Percentiles rank a stretch among this genome's conserved stretches.
phyloP scores from a whole-genome alignment of 495 filamentous ascomycete genomes.

The Aspergillus homomorphus region DNA sequence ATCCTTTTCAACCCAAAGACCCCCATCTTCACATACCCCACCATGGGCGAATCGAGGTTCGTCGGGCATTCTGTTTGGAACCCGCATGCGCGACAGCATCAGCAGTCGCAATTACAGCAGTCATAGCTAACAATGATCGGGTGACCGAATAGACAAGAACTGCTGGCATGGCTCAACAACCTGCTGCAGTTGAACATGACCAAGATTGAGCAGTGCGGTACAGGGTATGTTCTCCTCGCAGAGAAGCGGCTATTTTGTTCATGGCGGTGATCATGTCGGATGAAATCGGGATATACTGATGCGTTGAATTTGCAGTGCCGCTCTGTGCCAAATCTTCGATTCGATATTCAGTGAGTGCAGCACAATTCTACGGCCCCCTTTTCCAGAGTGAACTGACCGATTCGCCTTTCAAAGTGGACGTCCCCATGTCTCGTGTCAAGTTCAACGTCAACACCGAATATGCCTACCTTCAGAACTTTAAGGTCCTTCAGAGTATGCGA shows the following conservation, averaged over 20 bases:
- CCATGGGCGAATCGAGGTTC: slow-evolving; percentile 57
- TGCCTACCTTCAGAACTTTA: slow-evolving; percentile 97
- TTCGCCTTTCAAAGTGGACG: slow-evolving; percentile 58
- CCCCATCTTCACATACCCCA: slow-evolving; percentile 31
- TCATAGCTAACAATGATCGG: neutral
- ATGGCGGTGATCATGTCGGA: neutral
- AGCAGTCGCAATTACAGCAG: neutral
- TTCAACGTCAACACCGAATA: slow-evolving; percentile 98
- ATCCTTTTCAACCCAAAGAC: slow-evolving; percentile 7
- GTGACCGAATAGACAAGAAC: slow-evolving; percentile 72
- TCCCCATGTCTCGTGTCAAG: slow-evolving; percentile 94
- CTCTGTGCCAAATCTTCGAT: slow-evolving; percentile 93
- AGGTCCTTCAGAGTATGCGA: slow-evolving; percentile 84
- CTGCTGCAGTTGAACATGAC: slow-evolving; percentile 96
- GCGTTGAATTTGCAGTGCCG: slow-evolving; percentile 60
- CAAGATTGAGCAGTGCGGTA: slow-evolving; percentile 98
- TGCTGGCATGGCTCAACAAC: slow-evolving; percentile 95
- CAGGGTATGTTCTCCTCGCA: slow-evolving; percentile 68
- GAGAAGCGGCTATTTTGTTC: neutral
- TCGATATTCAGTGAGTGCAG: slow-evolving; percentile 77
- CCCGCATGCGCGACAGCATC: neutral
- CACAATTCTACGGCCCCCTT: neutral
- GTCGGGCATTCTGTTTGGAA: slow-evolving; percentile 13
- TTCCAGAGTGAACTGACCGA: slow-evolving; percentile 18
- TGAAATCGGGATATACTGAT: slow-evolving; percentile 22